These are phyloP conservation scores for Aegilops speltoides DNA, from an alignment of 176 grass and related monocot genomes.

Conservation along the genomic window DNA sequence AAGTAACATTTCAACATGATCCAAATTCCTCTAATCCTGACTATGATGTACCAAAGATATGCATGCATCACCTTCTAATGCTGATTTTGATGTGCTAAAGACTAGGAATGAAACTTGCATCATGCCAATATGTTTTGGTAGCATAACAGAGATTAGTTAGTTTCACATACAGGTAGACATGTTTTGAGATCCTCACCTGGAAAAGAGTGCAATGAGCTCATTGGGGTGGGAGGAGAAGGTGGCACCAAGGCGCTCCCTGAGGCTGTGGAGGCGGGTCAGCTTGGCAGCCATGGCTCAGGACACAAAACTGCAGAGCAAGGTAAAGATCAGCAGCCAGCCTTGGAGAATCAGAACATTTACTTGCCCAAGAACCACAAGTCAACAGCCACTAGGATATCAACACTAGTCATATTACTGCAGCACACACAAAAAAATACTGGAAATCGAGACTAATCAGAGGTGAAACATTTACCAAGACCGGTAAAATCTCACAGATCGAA, in stretches of 20 bases:
- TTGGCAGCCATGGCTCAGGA: conserved; percentile 63
- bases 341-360: background rate
- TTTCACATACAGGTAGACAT: background rate
- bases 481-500: background rate
- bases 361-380: conserved; percentile 43
- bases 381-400: background rate
- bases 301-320: conserved; percentile 27
- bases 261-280: conserved; percentile 82
- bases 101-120: background rate
- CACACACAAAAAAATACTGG: background rate
- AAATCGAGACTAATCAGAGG: background rate
- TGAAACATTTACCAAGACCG: background rate
- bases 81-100: background rate
- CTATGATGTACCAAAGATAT: background rate
- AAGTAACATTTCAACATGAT: background rate
- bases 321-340: conserved; percentile 1
- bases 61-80: background rate
- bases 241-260: conserved; percentile 71
- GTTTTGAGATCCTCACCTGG: conserved; percentile 54
- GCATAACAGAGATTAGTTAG: background rate
- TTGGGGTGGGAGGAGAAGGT: conserved; percentile 88
- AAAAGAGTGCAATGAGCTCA: conserved; percentile 93
- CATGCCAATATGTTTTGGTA: background rate
- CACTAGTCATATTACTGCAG: background rate
- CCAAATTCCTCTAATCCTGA: background rate